phyloP scores from a whole-genome alignment of 257 asterid genomes.

The Prunella vulgaris region DNA sequence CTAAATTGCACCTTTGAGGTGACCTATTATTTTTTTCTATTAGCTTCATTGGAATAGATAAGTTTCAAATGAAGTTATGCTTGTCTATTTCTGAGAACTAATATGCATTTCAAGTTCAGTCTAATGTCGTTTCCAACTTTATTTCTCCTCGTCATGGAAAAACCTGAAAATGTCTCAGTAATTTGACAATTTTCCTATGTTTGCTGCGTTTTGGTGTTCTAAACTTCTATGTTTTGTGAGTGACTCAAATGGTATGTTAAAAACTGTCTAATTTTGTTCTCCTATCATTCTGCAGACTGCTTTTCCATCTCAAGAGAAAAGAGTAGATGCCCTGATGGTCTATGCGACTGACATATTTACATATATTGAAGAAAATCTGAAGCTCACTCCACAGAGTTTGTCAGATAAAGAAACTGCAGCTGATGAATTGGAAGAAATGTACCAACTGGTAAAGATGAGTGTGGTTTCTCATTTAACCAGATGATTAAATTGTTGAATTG shows the following conservation, averaged over 20 bases:
- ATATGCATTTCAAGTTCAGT: neutral
- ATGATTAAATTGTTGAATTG: constrained; percentile 7
- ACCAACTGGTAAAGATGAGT: constrained; percentile 65
- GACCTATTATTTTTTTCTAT: neutral
- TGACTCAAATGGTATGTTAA: constrained; percentile 7
- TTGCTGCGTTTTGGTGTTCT: constrained; percentile 11
- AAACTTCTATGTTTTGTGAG: neutral
- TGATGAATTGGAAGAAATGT: constrained; percentile 93
- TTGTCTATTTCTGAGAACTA: neutral
- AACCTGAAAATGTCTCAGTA: constrained; percentile 1
- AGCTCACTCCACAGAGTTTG: constrained; percentile 83
- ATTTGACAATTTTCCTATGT: neutral
- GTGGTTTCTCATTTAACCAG: constrained; percentile 14
- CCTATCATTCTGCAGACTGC: constrained; percentile 56
- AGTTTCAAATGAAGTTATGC: neutral
- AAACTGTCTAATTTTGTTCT: constrained; percentile 12
- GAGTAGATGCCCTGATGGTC: constrained; percentile 78
- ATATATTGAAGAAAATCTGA: constrained; percentile 82
- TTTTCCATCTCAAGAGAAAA: constrained; percentile 80
- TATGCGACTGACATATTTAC: constrained; percentile 70
- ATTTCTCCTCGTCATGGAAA: neutral
- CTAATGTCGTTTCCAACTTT: neutral
- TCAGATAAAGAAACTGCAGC: constrained; percentile 85
- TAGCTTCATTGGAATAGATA: constrained; percentile 4
- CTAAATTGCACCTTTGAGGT: neutral